Conservation (phyloP, 2,329 filamentous ascomycete genomes). For the Stemphylium lycopersici region DNA sequence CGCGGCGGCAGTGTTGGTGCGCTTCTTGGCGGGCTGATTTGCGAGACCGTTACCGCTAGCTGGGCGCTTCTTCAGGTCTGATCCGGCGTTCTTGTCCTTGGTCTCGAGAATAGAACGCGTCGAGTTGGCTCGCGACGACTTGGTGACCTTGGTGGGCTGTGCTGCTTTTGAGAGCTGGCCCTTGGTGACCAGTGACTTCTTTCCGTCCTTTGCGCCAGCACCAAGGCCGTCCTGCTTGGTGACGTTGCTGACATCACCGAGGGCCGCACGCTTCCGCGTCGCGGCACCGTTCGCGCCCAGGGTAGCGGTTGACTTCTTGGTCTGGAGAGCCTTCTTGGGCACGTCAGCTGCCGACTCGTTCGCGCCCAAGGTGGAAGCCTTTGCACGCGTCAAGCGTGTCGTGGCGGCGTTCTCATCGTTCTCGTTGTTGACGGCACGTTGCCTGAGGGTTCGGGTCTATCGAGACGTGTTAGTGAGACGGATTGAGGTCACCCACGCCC, state of each 20-base stretch:
- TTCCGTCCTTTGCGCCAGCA: constrained; percentile 59
- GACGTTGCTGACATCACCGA: constrained; percentile 96
- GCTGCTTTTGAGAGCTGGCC: constrained; percentile 78
- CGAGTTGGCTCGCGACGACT: constrained; percentile 65
- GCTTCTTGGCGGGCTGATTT: constrained; percentile 71
- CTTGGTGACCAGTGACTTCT: constrained; percentile 70
- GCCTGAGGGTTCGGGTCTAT: constrained; percentile 72
- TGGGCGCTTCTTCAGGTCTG: constrained; percentile 76
- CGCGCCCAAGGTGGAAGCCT: constrained; percentile 73
- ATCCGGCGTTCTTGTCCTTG: constrained; percentile 72
- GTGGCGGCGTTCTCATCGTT: constrained; percentile 87
- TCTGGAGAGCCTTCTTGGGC: constrained; percentile 56
- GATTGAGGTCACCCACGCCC: constrained; percentile 5
- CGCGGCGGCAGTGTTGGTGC: constrained; percentile 60
- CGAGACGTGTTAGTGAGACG: constrained; percentile 50
- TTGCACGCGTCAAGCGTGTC: constrained; percentile 89
- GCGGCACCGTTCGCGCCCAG: constrained; percentile 49
- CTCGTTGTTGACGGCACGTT: constrained; percentile 82
- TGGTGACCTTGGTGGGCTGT: constrained; percentile 82
- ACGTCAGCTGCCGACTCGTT: constrained; percentile 62
- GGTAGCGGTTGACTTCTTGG: constrained; percentile 53
- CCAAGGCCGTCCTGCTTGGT: constrained; percentile 69
- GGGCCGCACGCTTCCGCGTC: constrained; percentile 76
- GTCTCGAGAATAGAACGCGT: constrained; percentile 67
- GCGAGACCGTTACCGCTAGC: constrained; percentile 74